Base-by-base conservation (phyloP, 495 filamentous ascomycete species). In the Daldinia grandis region DNA sequence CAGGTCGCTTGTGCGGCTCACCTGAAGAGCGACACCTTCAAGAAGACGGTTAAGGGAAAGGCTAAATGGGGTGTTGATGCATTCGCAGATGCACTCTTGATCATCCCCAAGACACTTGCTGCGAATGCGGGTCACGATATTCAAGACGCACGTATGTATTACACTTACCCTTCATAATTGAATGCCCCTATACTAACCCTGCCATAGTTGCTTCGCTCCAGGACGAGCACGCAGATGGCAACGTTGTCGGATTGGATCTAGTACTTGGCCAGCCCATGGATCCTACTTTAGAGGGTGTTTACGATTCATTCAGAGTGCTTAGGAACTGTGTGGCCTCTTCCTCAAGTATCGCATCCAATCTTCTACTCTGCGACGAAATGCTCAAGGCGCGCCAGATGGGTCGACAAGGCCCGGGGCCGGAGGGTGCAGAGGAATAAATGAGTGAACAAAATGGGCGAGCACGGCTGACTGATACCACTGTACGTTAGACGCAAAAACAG, bases 371-470 rank as follows among this genome's bases (percentile, higher is more conserved):
- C 71, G 95, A 99, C 74, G 95, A 99, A 84, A 85, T 99, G 80
- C 83, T 99, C 63, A 99, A 99, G 85, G 95, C 95, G 58, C 86
- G 95, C 77, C 96, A 98, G 82, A 98, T 98, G 95, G 90, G 84
- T 0, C 76, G 85, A 55, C 74, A 80, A 70, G 80, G 76, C 5
- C 85, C 85, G 6, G 85, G 85, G 4, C 84, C 85, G 0, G 86
- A 87, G 68, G 86, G 81, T 2, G 79, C 81, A 5, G 80, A 83
- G 70, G 76, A 82, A 76, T 83, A 78, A 76, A 62, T 17, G 56
- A n/a, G 30, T 62, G 25, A 15, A 56, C 37, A 35, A 50, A 19
- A 35, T n/a, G 24, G 55, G 27, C 27, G 35, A 50, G 8, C 58
- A 62, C 62, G 51, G 51, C 47, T 69, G 15, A 49, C 65, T 49